These are phyloP conservation scores for Boletus sp. DNA, from an alignment of 768 basidiomycete genomes.

Conservation along the genomic window DNA sequence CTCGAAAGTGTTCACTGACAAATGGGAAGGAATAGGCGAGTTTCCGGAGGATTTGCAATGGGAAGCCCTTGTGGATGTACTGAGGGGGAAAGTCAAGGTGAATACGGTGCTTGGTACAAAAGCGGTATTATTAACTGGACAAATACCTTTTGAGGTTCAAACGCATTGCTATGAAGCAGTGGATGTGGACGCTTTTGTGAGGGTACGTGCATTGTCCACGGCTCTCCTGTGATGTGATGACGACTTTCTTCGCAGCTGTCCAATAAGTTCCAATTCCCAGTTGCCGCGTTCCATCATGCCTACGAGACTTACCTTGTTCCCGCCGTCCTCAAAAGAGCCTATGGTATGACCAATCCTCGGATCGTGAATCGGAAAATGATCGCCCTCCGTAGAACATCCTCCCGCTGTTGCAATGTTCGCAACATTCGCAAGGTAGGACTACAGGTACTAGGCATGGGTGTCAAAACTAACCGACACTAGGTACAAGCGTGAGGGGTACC, in stretches of 20 bases:
- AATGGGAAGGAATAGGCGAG: constrained; percentile 45
- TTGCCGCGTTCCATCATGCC: constrained; percentile 78
- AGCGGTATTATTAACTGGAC: not conserved
- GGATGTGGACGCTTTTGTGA: constrained; percentile 66
- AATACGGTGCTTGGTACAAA: not conserved
- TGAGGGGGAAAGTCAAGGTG: constrained; percentile 75
- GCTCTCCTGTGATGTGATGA: not conserved
- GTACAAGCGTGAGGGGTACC: constrained; percentile 58
- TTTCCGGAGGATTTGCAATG: constrained; percentile 72
- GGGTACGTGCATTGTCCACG: constrained; percentile 38
- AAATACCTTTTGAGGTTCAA: constrained; percentile 35
- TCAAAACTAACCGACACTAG: constrained; percentile 20
- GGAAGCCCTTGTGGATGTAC: constrained; percentile 67
- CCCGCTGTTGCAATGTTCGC: constrained; percentile 78
- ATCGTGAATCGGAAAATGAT: not conserved
- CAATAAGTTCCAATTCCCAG: constrained; percentile 80
- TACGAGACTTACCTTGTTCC: constrained; percentile 83
- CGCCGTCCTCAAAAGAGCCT: constrained; percentile 67
- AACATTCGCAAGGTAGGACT: constrained; percentile 41
- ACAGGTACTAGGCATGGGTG: not conserved
- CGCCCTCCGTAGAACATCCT: constrained; percentile 35
- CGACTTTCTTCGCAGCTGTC: constrained; percentile 44
- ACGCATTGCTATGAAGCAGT: constrained; percentile 57
- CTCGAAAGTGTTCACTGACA: constrained; percentile 41
- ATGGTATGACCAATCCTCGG: constrained; percentile 37